Evolutionary conservation across 495 filamentous ascomycete species (phyloP), one percentile per base, ranked within the genome.

Genomic region (Penicillium pancosmium): DNA sequence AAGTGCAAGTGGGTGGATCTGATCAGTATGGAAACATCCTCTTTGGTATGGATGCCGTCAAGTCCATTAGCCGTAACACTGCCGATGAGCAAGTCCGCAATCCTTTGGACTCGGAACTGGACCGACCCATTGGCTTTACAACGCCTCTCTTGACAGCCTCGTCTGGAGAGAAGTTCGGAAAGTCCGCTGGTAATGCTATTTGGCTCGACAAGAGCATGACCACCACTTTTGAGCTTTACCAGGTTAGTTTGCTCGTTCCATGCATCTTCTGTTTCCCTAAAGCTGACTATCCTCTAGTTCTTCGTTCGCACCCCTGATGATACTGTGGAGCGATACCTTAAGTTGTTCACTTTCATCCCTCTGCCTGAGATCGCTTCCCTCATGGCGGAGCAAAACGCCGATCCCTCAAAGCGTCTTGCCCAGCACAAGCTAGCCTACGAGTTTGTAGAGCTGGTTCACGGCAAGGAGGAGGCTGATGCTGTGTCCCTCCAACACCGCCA

Each of bases 11-110:
- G 43, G 94, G 94, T 52, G 94, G 94, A 44, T 88, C 91, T 27
- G 94, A 99, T 70, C 94, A 99, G 72, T 99, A 86, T 71, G 94
- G 94, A 58, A 99, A 99, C 69, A 97, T 99, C 60, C 80, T 95
- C 6, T 86, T 93, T 41, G 94, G 94, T 21, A 89, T 96, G 68
- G 90, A 97, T 40, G 83, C 89, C 3, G 78, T 98, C 61, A 91
- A 91, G 66, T 73, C 86, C 27, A 84, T 90, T 38, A 82, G 84
- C 34, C 84, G 82, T 47, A 84, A 79, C 48, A 74, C 77, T 12
- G 64, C 61, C 27, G 48, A 68, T 43, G 68, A 73, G 38, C 61
- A 62, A 48, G 53, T 64, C 2, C 64, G 62, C 15, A 68, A 68
- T 31, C 59, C 65, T 21, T 41, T 79, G 7, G 62, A 69, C 8